Base-by-base conservation (phyloP, 208 protist genomes). In the Leptomonas seymouri region DNA sequence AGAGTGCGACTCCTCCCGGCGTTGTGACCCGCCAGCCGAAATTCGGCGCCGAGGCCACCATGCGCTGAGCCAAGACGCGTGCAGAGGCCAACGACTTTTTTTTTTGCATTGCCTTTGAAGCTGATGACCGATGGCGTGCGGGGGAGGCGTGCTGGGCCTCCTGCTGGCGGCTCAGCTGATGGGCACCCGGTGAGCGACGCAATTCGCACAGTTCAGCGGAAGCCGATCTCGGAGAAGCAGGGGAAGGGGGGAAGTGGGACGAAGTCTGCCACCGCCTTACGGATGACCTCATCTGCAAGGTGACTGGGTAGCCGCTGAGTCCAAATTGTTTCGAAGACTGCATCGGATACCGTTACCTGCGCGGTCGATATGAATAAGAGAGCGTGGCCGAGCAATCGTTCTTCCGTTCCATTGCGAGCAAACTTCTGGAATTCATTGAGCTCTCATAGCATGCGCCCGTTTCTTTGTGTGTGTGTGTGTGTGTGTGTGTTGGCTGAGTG, bases 121-220 rank as follows among this genome's bases (percentile, higher is more conserved):
- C 61, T 81, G 46, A 62, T 87, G 60, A 74, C 93, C 48, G 70
- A 68, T 7, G 34, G 86, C n/a, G 74, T 63, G 3, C 73, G 81
- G 5, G 81, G 89, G 72, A 81, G 85, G 73, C 72, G 68, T 82
- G 14, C 71, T 96, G 11, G 93, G 89, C 27, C 80, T 89, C 16
- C 91, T 93, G 75, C 65, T 83, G 23, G 80, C 90, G 14, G 90
- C 81, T 39, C 89, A 93, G 77, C 62, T 95, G 36, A 85, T 89
- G 73, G 63, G 64, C 45, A 69, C 30, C 45, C 55, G 0, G 83
- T 85, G 45, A 72, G 80, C 3, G 64, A 81, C 42, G 71, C 65
- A 15, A 75, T 94, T 34, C 56, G 71, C 31, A 73, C 65, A 6
- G 87, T 77, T 30, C 74, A 89, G 21, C 78, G 91, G 27, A 53